phyloP scores from a whole-genome alignment of 164 flowering plant species.

The Aristolochia fimbriata region DNA sequence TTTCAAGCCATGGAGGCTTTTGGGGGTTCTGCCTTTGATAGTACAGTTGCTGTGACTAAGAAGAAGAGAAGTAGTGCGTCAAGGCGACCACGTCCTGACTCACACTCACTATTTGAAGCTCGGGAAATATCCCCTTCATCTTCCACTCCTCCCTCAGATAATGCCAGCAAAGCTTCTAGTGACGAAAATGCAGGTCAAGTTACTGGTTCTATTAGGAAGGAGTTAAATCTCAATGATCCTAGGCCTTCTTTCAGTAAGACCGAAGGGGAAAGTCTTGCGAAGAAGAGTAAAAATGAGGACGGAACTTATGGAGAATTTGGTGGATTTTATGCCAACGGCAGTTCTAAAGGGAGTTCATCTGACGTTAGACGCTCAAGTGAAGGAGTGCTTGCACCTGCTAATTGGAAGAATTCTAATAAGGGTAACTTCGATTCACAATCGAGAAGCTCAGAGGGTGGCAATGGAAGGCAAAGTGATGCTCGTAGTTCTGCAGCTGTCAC shows the following conservation, averaged over 20 bases:
- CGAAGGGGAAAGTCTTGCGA: conserved; percentile 26
- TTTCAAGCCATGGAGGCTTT: conserved; percentile 42
- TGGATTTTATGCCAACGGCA: conserved; percentile 7
- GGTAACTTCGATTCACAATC: conserved; percentile 19
- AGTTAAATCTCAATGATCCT: conserved; percentile 41
- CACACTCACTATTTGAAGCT: conserved; percentile 23
- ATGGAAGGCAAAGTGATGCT: conserved; percentile 13
- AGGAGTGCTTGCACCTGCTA: conserved; percentile 59
- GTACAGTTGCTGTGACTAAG: conserved; percentile 26
- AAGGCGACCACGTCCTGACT: conserved; percentile 55
- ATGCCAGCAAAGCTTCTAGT: conserved; percentile 41
- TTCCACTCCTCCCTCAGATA: conserved; percentile 46
- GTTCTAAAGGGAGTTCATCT: conserved; percentile 17
- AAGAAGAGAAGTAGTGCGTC: conserved; percentile 53
- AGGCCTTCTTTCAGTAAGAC: conserved; percentile 14
- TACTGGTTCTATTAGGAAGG: conserved; percentile 30
- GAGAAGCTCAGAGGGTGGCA: conserved; percentile 11
- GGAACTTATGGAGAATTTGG: conserved; percentile 22
- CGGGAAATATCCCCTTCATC: conserved; percentile 34
- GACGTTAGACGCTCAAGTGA: conserved; percentile 35
- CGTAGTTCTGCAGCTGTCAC: conserved; percentile 8
- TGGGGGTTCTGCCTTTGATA: conserved; percentile 23
- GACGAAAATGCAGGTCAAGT: conserved; percentile 35
- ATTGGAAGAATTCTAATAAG: conserved; percentile 38
- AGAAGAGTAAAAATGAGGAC: conserved; percentile 21